These are phyloP conservation scores for Fusarium sp. DNA, from an alignment of 2,329 filamentous ascomycete genomes.

Conservation along the genomic window DNA sequence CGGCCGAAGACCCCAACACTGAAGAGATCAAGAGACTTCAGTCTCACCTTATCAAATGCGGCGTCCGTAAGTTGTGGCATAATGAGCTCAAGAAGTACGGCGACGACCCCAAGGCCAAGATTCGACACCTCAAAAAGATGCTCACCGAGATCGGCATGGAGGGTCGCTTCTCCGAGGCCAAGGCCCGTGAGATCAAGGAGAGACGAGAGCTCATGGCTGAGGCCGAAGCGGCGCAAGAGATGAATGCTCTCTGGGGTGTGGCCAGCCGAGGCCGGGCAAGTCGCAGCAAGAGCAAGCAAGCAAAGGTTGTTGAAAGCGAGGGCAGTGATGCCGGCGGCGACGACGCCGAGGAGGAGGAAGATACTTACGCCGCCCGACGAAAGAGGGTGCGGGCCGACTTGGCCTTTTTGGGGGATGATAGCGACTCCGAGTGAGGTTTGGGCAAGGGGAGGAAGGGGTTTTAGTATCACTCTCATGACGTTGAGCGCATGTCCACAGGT, in stretches of 20 bases:
- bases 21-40: constrained; percentile 91
- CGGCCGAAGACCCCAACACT: constrained; percentile 70
- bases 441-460: background rate
- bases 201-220: constrained; percentile 86
- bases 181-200: constrained; percentile 89
- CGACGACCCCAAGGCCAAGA: constrained; percentile 81
- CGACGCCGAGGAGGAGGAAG: constrained; percentile 46
- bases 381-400: constrained; percentile 64
- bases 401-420: constrained; percentile 77
- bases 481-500: constrained; percentile 2
- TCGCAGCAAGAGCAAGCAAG: constrained; percentile 49
- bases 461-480: constrained; percentile 3
- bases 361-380: constrained; percentile 59
- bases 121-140: constrained; percentile 83
- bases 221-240: constrained; percentile 85
- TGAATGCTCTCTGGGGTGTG: constrained; percentile 81
- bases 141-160: constrained; percentile 87
- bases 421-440: constrained; percentile 67
- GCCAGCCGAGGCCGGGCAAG: constrained; percentile 57
- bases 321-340: constrained; percentile 43
- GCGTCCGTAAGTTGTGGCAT: constrained; percentile 91
- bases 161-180: constrained; percentile 86
- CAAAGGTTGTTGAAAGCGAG: constrained; percentile 50
- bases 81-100: constrained; percentile 82
- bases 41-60: constrained; percentile 88